Conservation (phyloP, 306 rosid genomes). For the Cicer pinnatifidum region DNA sequence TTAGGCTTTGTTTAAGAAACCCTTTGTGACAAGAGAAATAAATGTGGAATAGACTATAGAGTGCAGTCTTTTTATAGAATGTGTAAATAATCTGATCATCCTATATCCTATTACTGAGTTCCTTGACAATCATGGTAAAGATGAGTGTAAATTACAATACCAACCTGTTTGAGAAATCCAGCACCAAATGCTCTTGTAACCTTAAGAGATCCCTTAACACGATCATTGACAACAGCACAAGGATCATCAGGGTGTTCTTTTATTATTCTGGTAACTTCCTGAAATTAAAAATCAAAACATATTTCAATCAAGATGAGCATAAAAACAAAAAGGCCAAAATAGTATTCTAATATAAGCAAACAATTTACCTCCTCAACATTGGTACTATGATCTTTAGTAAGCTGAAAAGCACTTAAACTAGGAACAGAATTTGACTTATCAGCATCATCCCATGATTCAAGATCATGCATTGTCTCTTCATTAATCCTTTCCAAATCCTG, state of each 20-base stretch:
- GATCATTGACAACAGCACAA: slow-evolving; percentile 80
- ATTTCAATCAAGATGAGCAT: slow-evolving; percentile 36
- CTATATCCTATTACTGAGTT: neutral
- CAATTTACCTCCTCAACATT: slow-evolving; percentile 67
- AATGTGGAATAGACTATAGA: slow-evolving; percentile 17
- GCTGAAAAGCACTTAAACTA: slow-evolving; percentile 69
- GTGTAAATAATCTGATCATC: neutral
- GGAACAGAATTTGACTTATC: slow-evolving; percentile 60
- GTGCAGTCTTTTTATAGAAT: slow-evolving; percentile 27
- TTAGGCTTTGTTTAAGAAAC: neutral
- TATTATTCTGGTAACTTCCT: slow-evolving; percentile 86
- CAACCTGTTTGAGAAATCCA: slow-evolving; percentile 97
- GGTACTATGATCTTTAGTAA: slow-evolving; percentile 91
- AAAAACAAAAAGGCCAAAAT: slow-evolving; percentile 22
- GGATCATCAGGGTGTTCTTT: slow-evolving; percentile 87
- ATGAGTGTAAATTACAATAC: slow-evolving; percentile 7
- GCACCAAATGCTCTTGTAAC: slow-evolving; percentile 98
- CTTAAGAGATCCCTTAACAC: slow-evolving; percentile 94
- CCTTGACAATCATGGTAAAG: slow-evolving; percentile 23
- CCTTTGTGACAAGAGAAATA: slow-evolving; percentile 15
- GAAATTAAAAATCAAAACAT: slow-evolving; percentile 39
- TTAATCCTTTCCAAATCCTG: slow-evolving; percentile 92
- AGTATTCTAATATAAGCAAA: slow-evolving; percentile 24
- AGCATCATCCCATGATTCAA: slow-evolving; percentile 73
- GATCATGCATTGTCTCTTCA: slow-evolving; percentile 91